phyloP scores from a whole-genome alignment of 2,329 filamentous ascomycete species.

The Cryphonectria parasitica region DNA sequence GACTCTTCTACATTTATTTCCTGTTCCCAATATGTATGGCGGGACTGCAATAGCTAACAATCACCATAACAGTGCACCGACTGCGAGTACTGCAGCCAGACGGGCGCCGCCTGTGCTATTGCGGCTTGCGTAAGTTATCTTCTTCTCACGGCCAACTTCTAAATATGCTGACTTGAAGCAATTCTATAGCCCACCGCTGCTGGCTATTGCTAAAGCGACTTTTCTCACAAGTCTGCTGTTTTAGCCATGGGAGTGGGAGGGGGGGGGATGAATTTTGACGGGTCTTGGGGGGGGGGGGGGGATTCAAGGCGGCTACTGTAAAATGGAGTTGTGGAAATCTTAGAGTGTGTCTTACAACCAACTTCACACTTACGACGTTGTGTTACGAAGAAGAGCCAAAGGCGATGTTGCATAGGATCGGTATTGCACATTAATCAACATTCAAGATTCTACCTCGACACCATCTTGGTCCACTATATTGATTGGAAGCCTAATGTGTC shows the following conservation, averaged over 20 bases:
- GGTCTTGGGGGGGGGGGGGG: too few relatives aligned
- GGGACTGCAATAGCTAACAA: not conserved
- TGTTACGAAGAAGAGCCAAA: not conserved
- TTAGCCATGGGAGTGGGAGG: not conserved
- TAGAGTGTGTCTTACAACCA: not conserved
- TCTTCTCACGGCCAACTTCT: not conserved
- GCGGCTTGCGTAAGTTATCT: not conserved
- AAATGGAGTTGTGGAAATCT: not conserved
- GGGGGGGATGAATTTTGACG: not conserved
- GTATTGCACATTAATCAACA: not conserved
- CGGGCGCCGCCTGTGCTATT: conserved; percentile 1
- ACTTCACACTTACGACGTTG: not conserved
- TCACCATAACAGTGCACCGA: not conserved
- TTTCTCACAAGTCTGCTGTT: not conserved
- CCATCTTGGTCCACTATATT: not conserved
- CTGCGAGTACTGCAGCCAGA: conserved; percentile 1
- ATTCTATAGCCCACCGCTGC: not conserved
- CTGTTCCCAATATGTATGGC: not conserved
- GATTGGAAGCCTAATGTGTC: not conserved
- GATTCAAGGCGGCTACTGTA: not conserved
- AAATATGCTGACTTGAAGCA: not conserved
- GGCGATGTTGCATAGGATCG: not conserved
- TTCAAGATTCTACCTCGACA: not conserved
- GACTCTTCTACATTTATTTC: not conserved
- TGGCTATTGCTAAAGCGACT: not conserved